These are phyloP conservation scores for Ceratobasidium sp. DNA, from an alignment of 1,284 basidiomycete genomes.

Conservation along the genomic window DNA sequence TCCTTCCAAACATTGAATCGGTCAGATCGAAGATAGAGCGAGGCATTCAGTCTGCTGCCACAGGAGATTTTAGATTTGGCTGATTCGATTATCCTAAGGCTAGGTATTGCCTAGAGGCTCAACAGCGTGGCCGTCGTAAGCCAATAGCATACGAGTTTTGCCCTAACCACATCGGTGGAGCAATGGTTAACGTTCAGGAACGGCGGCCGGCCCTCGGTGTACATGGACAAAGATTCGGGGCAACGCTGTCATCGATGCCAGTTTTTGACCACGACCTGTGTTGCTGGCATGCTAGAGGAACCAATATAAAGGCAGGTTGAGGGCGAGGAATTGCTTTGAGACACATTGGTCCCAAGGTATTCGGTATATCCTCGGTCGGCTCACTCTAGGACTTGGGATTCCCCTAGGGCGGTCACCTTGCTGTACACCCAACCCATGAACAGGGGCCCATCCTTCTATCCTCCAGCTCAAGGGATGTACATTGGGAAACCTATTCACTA, in stretches of 20 bases:
- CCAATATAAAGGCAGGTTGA: conserved; percentile 34
- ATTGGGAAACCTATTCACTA: conserved; percentile 48
- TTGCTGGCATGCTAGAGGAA: conserved; percentile 4
- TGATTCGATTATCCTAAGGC: background rate
- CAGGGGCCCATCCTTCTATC: background rate
- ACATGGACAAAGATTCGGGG: background rate
- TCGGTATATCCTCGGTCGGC: background rate
- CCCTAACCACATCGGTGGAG: conserved; percentile 31
- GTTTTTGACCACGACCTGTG: conserved; percentile 15
- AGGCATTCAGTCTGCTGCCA: conserved; percentile 40
- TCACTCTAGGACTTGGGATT: background rate
- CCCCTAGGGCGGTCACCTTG: background rate
- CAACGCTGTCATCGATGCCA: conserved; percentile 16
- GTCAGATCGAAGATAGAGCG: background rate
- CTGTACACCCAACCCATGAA: background rate
- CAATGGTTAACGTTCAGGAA: conserved; percentile 12
- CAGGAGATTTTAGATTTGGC: conserved; percentile 19
- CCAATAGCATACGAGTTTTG: background rate
- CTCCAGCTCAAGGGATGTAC: conserved; percentile 26
- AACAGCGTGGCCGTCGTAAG: conserved; percentile 17
- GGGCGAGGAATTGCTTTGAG: background rate
- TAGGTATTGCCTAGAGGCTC: background rate
- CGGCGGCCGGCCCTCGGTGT: background rate
- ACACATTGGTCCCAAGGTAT: conserved; percentile 6
- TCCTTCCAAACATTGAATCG: conserved; percentile 15